Base-by-base conservation (phyloP, 345 rosid genomes). In the Bretschneidera sinensis region DNA sequence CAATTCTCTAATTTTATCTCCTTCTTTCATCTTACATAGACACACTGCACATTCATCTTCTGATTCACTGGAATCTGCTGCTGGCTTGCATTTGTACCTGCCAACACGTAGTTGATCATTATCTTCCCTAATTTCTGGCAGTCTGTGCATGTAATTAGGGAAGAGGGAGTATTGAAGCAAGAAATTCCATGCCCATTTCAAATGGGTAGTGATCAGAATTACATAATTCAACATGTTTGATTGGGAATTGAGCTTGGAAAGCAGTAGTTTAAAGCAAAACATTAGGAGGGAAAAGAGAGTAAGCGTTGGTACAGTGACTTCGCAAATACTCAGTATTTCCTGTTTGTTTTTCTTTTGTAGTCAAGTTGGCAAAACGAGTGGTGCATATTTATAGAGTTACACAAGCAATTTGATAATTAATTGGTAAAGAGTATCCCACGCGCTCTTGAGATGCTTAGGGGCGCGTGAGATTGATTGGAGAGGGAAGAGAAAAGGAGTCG, bases 11-110 rank as follows among this genome's bases (percentile, higher is more conserved):
- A 73, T 59, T 35, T 69, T 77, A 21, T 71, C 77, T 25, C 60
- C 74, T 54, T 62, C 75, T 31, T 60, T 51, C 1, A 73, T 58
- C 49, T 57, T 34, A 49, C 66, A n/a, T 10, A 70, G 61, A 34
- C 80, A 78, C 54, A 74, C 65, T 1, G 70, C 59, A 31, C 78
- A 75, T n/a, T 60, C 61, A 6, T 7, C 54, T 4, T 16, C 63
- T 21, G n/a, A n/a, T n/a, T n/a, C n/a, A n/a, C n/a, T n/a, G n/a
- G n/a, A n/a, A n/a, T n/a, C n/a, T n/a, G n/a, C n/a, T n/a, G n/a
- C n/a, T n/a, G n/a, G n/a, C n/a, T n/a, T n/a, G n/a, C n/a, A n/a
- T n/a, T n/a, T n/a, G n/a, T n/a, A n/a, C n/a, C n/a, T n/a, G n/a
- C n/a, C n/a, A n/a, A n/a, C n/a, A n/a, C n/a, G n/a, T n/a, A n/a